Conservation (phyloP, 208 protist genomes). For the Lotmaria passim region DNA sequence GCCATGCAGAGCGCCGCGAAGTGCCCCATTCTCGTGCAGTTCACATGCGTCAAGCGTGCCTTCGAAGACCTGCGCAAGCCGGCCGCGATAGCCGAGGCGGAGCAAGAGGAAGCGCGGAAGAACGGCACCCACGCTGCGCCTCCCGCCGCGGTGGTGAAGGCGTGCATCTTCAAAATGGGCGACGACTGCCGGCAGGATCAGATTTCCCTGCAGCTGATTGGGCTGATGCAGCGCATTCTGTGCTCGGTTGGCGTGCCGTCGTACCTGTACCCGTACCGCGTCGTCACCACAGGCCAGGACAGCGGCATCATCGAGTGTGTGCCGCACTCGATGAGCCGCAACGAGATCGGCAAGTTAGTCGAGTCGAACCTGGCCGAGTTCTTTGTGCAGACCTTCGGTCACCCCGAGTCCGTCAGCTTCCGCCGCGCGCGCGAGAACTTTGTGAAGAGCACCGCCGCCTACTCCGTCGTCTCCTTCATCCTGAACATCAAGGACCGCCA, state of each 20-base stretch:
- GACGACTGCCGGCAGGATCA: slow-evolving; percentile 96
- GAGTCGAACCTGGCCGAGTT: slow-evolving; percentile 91
- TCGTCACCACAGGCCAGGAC: slow-evolving; percentile 86
- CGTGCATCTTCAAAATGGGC: slow-evolving; percentile 96
- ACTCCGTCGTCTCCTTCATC: slow-evolving; percentile 95
- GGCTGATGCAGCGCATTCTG: slow-evolving; percentile 87
- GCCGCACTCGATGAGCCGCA: slow-evolving; percentile 82
- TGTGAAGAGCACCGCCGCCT: slow-evolving; percentile 91
- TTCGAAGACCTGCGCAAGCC: slow-evolving; percentile 48
- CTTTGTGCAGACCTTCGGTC: slow-evolving; percentile 93
- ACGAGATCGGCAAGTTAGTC: slow-evolving; percentile 91
- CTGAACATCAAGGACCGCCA: slow-evolving; percentile 96
- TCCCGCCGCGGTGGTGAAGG: slow-evolving; percentile 51
- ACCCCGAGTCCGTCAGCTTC: slow-evolving; percentile 81
- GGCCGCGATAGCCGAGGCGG: slow-evolving; percentile 16
- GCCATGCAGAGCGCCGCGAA: slow-evolving; percentile 92
- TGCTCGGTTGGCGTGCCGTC: slow-evolving; percentile 76
- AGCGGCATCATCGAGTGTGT: slow-evolving; percentile 95
- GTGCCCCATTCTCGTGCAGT: slow-evolving; percentile 92
- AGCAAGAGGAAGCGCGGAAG: slow-evolving; percentile 29
- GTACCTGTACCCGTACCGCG: slow-evolving; percentile 93
- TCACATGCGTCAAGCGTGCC: slow-evolving; percentile 65
- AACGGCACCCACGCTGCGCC: neutral
- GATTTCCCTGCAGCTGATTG: slow-evolving; percentile 94
- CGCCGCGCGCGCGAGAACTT: slow-evolving; percentile 91